Percentiles rank a stretch among this genome's conserved stretches.
phyloP scores from a whole-genome alignment of 208 protist genomes.

The Hexamita inflata region DNA sequence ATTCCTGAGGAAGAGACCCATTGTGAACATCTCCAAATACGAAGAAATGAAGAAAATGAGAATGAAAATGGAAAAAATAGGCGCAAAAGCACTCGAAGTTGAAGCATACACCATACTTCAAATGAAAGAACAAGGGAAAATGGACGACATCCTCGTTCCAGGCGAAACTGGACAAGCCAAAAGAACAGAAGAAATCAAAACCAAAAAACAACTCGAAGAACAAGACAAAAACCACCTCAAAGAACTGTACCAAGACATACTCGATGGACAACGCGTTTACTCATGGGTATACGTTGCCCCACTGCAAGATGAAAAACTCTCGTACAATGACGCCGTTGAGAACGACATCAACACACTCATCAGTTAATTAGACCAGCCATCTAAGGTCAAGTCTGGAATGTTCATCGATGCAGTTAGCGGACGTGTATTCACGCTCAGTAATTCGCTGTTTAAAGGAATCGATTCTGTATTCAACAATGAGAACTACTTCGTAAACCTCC shows the following conservation, averaged over 20 bases:
- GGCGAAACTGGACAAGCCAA: neutral
- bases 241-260: neutral
- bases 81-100: neutral
- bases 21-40: neutral
- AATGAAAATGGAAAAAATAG: neutral
- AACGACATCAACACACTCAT: constrained; percentile 10
- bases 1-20: neutral
- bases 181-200: neutral
- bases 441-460: constrained; percentile 58
- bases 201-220: neutral
- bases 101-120: neutral
- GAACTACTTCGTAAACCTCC: constrained; percentile 67
- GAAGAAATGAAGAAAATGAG: neutral
- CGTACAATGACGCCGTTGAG: neutral
- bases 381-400: constrained; percentile 31
- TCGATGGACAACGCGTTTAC: neutral
- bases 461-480: constrained; percentile 65
- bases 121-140: neutral
- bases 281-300: constrained; percentile 25
- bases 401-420: constrained; percentile 69
- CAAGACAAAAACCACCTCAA: neutral
- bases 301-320: neutral
- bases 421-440: constrained; percentile 46
- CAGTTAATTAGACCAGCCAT: constrained; percentile 10
- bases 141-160: constrained; percentile 14